phyloP scores from a whole-genome alignment of 2,329 filamentous ascomycete species.

The Fusarium redolens region DNA sequence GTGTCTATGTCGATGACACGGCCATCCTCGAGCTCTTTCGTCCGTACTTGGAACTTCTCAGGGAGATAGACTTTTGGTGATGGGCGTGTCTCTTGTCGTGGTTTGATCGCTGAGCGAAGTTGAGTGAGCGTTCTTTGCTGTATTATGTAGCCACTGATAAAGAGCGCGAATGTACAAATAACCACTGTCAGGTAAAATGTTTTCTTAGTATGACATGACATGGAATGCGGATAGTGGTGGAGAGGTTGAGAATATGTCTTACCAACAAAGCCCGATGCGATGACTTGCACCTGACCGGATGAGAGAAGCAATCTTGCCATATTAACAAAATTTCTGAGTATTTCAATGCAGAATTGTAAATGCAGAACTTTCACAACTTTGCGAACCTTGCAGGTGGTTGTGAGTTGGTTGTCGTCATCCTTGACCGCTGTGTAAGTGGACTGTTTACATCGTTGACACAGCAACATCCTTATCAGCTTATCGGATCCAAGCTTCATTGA shows the following conservation, averaged over 20 bases:
- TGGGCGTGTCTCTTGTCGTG: slow-evolving; percentile 51
- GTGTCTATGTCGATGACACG: slow-evolving; percentile 55
- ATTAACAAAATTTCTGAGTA: neutral
- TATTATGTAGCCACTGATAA: slow-evolving; percentile 86
- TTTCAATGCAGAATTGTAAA: neutral
- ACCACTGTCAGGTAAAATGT: slow-evolving; percentile 63
- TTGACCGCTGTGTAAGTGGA: slow-evolving; percentile 13
- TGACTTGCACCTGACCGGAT: slow-evolving; percentile 76
- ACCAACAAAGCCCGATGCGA: slow-evolving; percentile 73
- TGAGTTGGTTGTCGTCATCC: slow-evolving; percentile 29
- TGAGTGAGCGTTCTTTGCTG: slow-evolving; percentile 87
- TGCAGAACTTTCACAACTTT: neutral
- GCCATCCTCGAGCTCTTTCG: slow-evolving; percentile 61
- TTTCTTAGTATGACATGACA: slow-evolving; percentile 13
- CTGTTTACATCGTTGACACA: slow-evolving; percentile 51
- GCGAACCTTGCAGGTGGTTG: neutral
- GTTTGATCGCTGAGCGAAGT: slow-evolving; percentile 77
- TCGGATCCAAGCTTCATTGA: slow-evolving; percentile 17
- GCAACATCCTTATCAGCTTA: slow-evolving; percentile 59
- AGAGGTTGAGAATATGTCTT: slow-evolving; percentile 46
- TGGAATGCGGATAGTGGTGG: slow-evolving; percentile 35
- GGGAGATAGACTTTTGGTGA: slow-evolving; percentile 63
- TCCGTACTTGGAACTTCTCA: slow-evolving; percentile 60
- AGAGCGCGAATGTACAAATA: slow-evolving; percentile 83
- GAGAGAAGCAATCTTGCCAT: slow-evolving; percentile 69